These are phyloP conservation scores for Dactylis glomerata DNA, from an alignment of 176 grass and related monocot species.

Conservation along the genomic window DNA sequence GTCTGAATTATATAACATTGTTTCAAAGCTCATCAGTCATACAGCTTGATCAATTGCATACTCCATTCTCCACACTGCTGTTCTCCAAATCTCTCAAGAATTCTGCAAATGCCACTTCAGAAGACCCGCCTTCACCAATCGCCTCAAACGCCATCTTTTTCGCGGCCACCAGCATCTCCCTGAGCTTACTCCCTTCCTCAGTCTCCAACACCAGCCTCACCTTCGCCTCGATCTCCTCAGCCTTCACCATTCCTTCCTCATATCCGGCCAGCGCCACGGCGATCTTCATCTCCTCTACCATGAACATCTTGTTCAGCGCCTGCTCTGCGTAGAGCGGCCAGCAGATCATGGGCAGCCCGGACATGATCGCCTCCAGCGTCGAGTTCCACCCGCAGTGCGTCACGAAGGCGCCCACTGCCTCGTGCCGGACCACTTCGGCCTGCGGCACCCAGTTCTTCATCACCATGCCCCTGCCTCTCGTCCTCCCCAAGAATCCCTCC, in stretches of 20 bases:
- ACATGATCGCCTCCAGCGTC: conserved; percentile 48
- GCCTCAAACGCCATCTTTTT: background rate
- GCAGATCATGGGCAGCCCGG: conserved; percentile 9
- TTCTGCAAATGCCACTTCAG: background rate
- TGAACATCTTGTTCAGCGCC: background rate
- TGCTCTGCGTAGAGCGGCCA: conserved; percentile 6
- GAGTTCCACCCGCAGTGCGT: conserved; percentile 98
- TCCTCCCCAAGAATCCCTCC: too few species aligned
- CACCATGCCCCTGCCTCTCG: too few species aligned
- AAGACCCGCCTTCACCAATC: background rate
- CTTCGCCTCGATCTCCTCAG: background rate
- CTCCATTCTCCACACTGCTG: background rate
- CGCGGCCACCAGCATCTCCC: background rate
- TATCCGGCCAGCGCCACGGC: background rate
- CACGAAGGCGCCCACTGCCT: conserved; percentile 48
- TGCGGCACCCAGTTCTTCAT: too few species aligned
- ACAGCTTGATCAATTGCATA: background rate
- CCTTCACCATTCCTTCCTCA: background rate
- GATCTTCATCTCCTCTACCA: conserved; percentile 9
- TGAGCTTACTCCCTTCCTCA: background rate
- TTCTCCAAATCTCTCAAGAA: background rate
- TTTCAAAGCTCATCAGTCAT: background rate
- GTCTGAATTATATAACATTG: background rate
- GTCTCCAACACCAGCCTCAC: background rate
- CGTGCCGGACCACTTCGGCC: too few species aligned